phyloP scores from a whole-genome alignment of 768 basidiomycete species.

The Amanita inopinata region DNA sequence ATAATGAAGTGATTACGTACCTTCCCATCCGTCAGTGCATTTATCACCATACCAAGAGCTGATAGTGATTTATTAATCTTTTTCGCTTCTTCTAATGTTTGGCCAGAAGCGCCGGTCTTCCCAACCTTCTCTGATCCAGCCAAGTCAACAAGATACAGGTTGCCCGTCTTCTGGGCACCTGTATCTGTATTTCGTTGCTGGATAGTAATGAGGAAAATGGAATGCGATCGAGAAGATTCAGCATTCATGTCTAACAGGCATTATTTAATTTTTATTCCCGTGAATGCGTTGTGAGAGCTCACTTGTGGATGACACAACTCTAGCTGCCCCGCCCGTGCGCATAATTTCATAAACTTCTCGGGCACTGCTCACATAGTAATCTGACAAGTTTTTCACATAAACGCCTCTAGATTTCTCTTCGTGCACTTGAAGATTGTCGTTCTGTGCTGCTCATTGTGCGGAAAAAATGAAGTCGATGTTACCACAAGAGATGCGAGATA shows the following conservation, averaged over 20 bases:
- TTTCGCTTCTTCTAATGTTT: conserved; percentile 98
- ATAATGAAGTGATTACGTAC: conserved; percentile 25
- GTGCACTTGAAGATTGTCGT: conserved; percentile 97
- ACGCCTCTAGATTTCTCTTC: conserved; percentile 97
- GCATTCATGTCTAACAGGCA: conserved; percentile 88
- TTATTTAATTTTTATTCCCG: not conserved
- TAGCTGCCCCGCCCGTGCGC: conserved; percentile 87
- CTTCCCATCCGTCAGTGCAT: conserved; percentile 93
- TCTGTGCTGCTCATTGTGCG: conserved; percentile 83
- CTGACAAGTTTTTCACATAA: conserved; percentile 94
- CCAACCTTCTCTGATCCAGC: conserved; percentile 99
- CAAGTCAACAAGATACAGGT: conserved; percentile 94
- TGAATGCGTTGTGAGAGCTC: conserved; percentile 21
- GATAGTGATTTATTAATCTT: conserved; percentile 99
- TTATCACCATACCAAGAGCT: conserved; percentile 99
- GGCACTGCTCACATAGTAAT: conserved; percentile 95
- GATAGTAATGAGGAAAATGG: conserved; percentile 97
- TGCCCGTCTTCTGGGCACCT: conserved; percentile 93
- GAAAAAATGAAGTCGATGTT: conserved; percentile 7
- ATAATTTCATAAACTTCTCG: conserved; percentile 98
- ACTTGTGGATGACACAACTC: conserved; percentile 95
- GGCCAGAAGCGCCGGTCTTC: conserved; percentile 98
- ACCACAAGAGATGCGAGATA: not conserved
- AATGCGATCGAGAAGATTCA: conserved; percentile 97
- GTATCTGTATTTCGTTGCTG: conserved; percentile 94